These are phyloP conservation scores for Geotrichum europaeum DNA, from an alignment of 1,139 yeast species.

Conservation along the genomic window DNA sequence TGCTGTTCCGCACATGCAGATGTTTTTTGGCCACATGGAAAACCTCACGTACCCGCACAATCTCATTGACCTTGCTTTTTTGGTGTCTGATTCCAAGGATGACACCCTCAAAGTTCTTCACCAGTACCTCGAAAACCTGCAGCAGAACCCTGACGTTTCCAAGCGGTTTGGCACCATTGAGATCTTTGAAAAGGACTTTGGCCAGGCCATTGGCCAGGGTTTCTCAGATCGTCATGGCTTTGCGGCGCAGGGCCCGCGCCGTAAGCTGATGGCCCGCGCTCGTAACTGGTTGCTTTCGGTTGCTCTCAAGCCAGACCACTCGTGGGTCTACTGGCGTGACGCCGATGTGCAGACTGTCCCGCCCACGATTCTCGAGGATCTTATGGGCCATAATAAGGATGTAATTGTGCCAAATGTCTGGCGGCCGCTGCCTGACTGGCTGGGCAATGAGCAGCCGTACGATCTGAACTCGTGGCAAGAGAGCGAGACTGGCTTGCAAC, in stretches of 20 bases:
- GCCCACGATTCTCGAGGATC: constrained; percentile 53
- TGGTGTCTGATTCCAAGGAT: constrained; percentile 66
- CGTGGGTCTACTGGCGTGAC: constrained; percentile 77
- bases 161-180: constrained; percentile 56
- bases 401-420: constrained; percentile 83
- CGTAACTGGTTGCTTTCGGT: constrained; percentile 63
- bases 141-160: constrained; percentile 49
- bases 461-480: constrained; percentile 91
- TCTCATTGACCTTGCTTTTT: constrained; percentile 56
- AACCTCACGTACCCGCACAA: constrained; percentile 62
- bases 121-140: constrained; percentile 43
- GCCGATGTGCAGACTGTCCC: constrained; percentile 66
- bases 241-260: constrained; percentile 67
- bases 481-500: constrained; percentile 71
- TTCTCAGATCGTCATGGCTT: constrained; percentile 75
- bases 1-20: constrained; percentile 60
- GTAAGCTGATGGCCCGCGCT: constrained; percentile 69
- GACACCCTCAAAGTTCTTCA: constrained; percentile 49
- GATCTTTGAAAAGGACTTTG: constrained; percentile 58
- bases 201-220: constrained; percentile 71
- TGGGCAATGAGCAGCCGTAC: constrained; percentile 84
- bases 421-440: constrained; percentile 89
- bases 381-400: constrained; percentile 60
- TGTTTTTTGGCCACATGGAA: constrained; percentile 57
- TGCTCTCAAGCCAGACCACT: constrained; percentile 60